Evolutionary conservation across 179 eudicot genomes (phyloP).

Genomic region (Vitellaria paradoxa): DNA sequence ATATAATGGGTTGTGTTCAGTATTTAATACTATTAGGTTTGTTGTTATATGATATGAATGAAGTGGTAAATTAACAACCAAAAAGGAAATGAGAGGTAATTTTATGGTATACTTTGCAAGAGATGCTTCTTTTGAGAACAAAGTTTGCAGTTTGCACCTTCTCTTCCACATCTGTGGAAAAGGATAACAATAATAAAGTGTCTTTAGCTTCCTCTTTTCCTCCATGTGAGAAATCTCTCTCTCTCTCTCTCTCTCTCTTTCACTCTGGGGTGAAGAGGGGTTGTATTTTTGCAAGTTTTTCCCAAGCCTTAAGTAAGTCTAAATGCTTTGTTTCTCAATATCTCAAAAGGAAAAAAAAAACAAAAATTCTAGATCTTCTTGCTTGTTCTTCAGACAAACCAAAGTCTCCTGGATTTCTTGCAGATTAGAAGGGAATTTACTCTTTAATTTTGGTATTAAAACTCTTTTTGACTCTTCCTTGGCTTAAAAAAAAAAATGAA

Average conservation of each 20-base stretch:
- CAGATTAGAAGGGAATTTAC: slow-evolving; percentile 1
- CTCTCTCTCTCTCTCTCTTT: slow-evolving; percentile 7
- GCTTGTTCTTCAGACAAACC: slow-evolving; percentile 1
- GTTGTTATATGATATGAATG: slow-evolving; percentile 11
- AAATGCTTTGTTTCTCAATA: neutral
- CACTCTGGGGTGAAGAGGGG: too few species aligned
- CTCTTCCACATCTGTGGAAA: neutral
- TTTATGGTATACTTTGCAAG: slow-evolving; percentile 11
- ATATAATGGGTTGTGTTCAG: slow-evolving; percentile 23
- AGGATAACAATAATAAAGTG: neutral
- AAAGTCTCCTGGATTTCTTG: slow-evolving; percentile 13
- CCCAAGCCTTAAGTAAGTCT: too few species aligned
- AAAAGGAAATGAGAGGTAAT: slow-evolving; percentile 1
- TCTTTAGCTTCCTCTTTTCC: neutral
- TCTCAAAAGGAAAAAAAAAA: too few species aligned
- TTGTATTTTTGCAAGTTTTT: too few species aligned
- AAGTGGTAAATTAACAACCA: neutral
- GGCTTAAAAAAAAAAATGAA: too few species aligned
- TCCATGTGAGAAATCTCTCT: neutral
- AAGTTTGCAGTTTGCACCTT: slow-evolving; percentile 4
- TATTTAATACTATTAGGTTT: slow-evolving; percentile 10
- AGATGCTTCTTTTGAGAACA: slow-evolving; percentile 4
- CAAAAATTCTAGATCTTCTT: too few species aligned
- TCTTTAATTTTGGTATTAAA: neutral
- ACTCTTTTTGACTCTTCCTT: neutral